phyloP scores from a whole-genome alignment of 1,284 basidiomycete genomes.

The Cryptococcus sp. region DNA sequence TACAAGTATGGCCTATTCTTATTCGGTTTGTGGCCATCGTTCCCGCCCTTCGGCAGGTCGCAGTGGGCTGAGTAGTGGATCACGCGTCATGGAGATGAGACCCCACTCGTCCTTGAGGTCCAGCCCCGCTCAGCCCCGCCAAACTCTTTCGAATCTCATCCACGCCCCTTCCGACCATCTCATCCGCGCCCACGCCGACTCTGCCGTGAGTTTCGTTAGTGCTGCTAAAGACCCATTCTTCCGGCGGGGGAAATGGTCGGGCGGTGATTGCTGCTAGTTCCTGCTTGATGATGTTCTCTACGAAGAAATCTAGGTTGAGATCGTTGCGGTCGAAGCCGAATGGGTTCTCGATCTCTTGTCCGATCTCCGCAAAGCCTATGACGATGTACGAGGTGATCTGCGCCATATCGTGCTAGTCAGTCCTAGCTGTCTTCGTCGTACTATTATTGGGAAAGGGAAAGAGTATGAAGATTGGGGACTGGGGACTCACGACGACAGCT shows the following conservation, averaged over 20 bases:
- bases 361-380: conserved; percentile 49
- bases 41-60: no score
- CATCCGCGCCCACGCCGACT: conserved; percentile 16
- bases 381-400: conserved; percentile 50
- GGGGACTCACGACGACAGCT: conserved; percentile 40
- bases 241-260: conserved; percentile 32
- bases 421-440: not conserved
- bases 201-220: conserved; percentile 28
- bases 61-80: no score
- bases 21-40: no score
- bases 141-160: conserved; percentile 14
- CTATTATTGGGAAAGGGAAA: not conserved
- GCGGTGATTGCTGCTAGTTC: conserved; percentile 51
- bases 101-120: no score
- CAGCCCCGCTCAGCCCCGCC: conserved; percentile 1
- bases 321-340: conserved; percentile 51
- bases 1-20: no score
- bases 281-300: conserved; percentile 46
- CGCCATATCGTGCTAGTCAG: not conserved
- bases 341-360: conserved; percentile 48
- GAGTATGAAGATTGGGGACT: not conserved
- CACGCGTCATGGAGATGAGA: no score
- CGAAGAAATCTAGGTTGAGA: conserved; percentile 49
- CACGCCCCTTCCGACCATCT: conserved; percentile 15
- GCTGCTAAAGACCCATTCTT: conserved; percentile 39